Base-by-base conservation (phyloP, 345 rosid genomes). In the Theobroma cacao region DNA sequence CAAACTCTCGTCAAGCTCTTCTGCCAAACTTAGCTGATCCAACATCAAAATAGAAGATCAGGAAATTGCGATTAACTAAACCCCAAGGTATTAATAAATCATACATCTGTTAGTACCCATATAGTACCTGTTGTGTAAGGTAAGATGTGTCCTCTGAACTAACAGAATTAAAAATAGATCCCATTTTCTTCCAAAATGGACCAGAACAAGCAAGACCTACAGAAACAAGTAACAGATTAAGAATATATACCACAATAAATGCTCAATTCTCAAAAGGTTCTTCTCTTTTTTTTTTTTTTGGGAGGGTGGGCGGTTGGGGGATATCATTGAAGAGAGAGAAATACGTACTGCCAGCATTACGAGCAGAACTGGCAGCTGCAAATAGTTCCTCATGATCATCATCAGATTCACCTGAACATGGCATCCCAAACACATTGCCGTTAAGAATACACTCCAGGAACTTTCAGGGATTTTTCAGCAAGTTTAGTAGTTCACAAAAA, bases 121-220 rank as follows among this genome's bases (percentile, higher is more conserved):
- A 65, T 28, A 50, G 73, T 83, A 94, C 99, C 97, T 97, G 98
- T 79, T 92, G 91, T 84, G 91, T 92, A 80, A 91, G 79, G 87
- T 78, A 88, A 43, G 91, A 91, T 69, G 83, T 55, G 81, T 94
- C 94, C 75, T 92, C 98, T 43, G 86, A 77, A 84, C 79, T 82
- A 47, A 89, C 85, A 74, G 91, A 84, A 80, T 86, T 83, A 84
- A 97, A 97, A 43, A 86, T 75, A 81, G 85, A 84, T 81, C 91
- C 92, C 95, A 97, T 86, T 86, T 91, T 91, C 90, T 91, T 90
- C 98, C 99, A 94, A 83, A 92, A 91, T 70, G 85, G 83, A 78
- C 93, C 89, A 81, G 89, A 85, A 81, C 90, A 92, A 69, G 95
- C 91, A 67, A 82, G 82, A 84, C 82, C 99, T 97, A 64, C 80